Base-by-base conservation (phyloP, 768 basidiomycete species). In the Collybia mongolica region DNA sequence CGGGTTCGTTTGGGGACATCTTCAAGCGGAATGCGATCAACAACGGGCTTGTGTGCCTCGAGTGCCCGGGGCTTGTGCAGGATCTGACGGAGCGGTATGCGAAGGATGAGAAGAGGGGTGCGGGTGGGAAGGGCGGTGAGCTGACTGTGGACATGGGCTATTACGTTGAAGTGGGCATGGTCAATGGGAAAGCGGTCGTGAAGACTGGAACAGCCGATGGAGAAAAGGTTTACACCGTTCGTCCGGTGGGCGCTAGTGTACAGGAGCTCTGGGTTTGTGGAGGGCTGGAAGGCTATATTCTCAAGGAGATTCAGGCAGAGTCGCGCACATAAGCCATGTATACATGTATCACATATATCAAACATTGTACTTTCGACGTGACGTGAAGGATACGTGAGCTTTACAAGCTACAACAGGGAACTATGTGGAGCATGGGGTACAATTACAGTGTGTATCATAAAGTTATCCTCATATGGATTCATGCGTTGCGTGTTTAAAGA, bases 11-110 rank as follows among this genome's bases (percentile, higher is more conserved):
- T 59, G 96, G 97, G 8, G 97, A 99, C 66, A 98, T 98, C 62
- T 99, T 97, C 80, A 98, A 98, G 75, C 85, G 97, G 26, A 99
- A 99, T 67, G 90, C 93, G 15, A 98, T 98, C 73, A 99, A 99
- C 73, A 98, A 99, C 64, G 96, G 94, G 8, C 77, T 99, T 5
- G 91, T 99, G 44, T 97, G 97, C 63, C 69, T 98, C 39, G 96
- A 98, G 70, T 88, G 84, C 51, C 95, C 96, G 0, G 90, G 89
- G 60, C 81, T 99, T 36, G 88, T 98, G 15, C 70, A 73, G 15
- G 93, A 97, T 58, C 74, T 98, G 48, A 98, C 97, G 1, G 69
- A 71, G 36, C 67, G 71, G 41, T 92, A 86, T 63, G 88, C 85
- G 0, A 84, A 82, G 65, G 84, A 83, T 42, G 90, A 88, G 0